These are phyloP conservation scores for Sporobolomyces phaffii DNA, from an alignment of 768 basidiomycete species.

Conservation along the genomic window DNA sequence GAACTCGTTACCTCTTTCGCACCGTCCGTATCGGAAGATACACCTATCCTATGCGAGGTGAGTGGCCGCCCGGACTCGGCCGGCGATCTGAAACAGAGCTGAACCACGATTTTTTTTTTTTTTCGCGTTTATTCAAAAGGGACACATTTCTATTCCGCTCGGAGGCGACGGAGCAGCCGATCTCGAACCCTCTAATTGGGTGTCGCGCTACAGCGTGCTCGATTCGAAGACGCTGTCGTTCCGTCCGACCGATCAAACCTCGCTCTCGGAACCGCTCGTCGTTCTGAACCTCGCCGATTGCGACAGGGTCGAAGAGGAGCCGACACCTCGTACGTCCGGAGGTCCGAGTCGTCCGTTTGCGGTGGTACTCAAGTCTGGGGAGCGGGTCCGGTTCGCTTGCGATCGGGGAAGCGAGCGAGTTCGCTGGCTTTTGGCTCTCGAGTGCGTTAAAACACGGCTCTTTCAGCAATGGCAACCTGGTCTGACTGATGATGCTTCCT, in stretches of 20 bases:
- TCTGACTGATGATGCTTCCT: no score
- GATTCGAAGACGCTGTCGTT: conserved; percentile 17
- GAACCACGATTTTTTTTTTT: no score
- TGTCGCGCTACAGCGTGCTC: conserved; percentile 18
- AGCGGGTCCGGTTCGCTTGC: neutral
- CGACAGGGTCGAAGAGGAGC: neutral
- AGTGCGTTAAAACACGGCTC: neutral
- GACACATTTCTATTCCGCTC: conserved; percentile 1
- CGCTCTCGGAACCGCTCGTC: neutral
- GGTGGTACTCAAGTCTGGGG: conserved; percentile 6
- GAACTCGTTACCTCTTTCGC: neutral
- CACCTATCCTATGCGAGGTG: neutral
- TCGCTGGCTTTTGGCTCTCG: conserved; percentile 13
- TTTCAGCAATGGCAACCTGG: no score
- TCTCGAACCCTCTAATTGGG: conserved; percentile 9
- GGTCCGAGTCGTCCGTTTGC: conserved; percentile 9
- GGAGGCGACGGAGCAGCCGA: no score
- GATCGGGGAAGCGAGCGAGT: neutral
- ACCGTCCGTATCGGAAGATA: neutral
- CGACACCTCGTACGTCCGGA: neutral
- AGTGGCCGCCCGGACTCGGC: no score
- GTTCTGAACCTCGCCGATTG: neutral
- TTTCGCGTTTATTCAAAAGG: no score
- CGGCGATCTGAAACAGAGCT: no score
- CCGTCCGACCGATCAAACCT: conserved; percentile 26